A percentile compares a stretch with the other conserved stretches of the same genome.
Evolutionary conservation across 2,329 filamentous ascomycete species (phyloP).

Genomic region (Pseudonectria buxi): DNA sequence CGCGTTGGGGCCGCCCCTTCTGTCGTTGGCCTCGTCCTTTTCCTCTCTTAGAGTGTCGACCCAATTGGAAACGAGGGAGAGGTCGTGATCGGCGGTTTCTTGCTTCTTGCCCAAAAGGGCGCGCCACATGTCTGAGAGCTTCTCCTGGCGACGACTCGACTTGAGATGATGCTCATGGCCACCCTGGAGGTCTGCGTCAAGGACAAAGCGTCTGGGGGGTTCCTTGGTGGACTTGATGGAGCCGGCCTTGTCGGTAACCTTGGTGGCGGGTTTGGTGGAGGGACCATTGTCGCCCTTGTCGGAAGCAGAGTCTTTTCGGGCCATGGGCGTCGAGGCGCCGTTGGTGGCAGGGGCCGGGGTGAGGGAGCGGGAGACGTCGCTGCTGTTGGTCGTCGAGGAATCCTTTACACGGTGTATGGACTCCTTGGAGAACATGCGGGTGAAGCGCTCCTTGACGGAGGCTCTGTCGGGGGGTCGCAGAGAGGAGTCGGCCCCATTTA

Average conservation of each 20-base stretch:
- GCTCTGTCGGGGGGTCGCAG: conserved; percentile 40
- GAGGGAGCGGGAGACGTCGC: conserved; percentile 27
- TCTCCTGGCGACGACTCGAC: conserved; percentile 87
- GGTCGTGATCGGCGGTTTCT: conserved; percentile 68
- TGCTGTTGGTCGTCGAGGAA: conserved; percentile 29
- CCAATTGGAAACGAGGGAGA: conserved; percentile 93
- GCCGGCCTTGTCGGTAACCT: conserved; percentile 19
- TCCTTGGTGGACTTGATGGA: conserved; percentile 29
- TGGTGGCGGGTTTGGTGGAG: conserved; percentile 19
- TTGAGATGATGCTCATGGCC: conserved; percentile 84
- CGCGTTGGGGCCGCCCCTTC: conserved; percentile 67
- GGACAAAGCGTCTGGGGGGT: conserved; percentile 43
- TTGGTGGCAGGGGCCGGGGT: conserved; percentile 30
- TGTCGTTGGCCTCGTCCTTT: conserved; percentile 77
- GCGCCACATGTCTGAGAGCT: conserved; percentile 85
- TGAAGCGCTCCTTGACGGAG: conserved; percentile 57
- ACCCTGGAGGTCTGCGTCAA: conserved; percentile 49
- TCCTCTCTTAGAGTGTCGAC: conserved; percentile 88
- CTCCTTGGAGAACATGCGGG: conserved; percentile 60
- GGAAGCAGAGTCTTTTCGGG: conserved; percentile 38
- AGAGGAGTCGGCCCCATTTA: conserved; percentile 21
- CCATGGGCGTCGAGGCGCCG: conserved; percentile 29
- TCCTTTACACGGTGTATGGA: conserved; percentile 21
- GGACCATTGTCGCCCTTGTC: conserved; percentile 29
- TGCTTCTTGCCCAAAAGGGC: conserved; percentile 80